phyloP scores from a whole-genome alignment of 371 early-diverging fungal genomes.

The Mortierella sp. region DNA sequence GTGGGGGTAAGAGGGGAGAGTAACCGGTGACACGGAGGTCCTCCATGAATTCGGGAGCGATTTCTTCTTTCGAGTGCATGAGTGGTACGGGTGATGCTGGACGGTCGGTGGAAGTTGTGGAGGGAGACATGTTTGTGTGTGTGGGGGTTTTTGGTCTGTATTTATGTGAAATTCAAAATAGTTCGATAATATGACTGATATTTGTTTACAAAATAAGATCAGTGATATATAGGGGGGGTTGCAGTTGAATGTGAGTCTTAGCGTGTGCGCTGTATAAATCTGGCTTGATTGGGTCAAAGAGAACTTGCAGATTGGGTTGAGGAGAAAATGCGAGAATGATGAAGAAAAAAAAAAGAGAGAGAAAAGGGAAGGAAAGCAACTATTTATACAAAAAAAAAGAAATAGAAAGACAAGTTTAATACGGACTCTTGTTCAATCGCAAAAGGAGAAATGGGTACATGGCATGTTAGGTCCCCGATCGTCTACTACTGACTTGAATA shows the following conservation, averaged over 20 bases:
- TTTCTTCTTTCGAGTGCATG: conserved; percentile 48
- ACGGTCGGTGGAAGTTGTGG: conserved; percentile 27
- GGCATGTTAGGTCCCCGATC: too few relatives aligned
- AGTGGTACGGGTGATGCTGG: conserved; percentile 46
- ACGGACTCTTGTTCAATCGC: too few relatives aligned
- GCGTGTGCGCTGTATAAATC: not conserved
- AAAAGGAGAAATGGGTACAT: too few relatives aligned
- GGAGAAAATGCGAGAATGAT: conserved; percentile 3
- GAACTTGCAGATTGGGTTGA: not conserved
- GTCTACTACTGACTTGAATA: too few relatives aligned
- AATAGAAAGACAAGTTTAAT: not conserved
- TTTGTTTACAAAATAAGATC: not conserved
- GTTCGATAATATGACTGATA: conserved; percentile 1
- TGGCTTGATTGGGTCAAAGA: not conserved
- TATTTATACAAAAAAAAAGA: not conserved
- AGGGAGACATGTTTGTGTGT: conserved; percentile 46
- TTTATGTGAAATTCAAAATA: not conserved
- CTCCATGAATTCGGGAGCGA: conserved; percentile 65
- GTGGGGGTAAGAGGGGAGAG: conserved; percentile 71
- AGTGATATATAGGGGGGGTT: too few relatives aligned
- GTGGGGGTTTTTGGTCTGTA: not conserved
- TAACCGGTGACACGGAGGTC: conserved; percentile 74
- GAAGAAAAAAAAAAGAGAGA: too few relatives aligned
- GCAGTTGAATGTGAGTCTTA: not conserved
- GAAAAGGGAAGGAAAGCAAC: too few relatives aligned